phyloP scores from a whole-genome alignment of 768 basidiomycete species.

The Boletus reticuloceps region DNA sequence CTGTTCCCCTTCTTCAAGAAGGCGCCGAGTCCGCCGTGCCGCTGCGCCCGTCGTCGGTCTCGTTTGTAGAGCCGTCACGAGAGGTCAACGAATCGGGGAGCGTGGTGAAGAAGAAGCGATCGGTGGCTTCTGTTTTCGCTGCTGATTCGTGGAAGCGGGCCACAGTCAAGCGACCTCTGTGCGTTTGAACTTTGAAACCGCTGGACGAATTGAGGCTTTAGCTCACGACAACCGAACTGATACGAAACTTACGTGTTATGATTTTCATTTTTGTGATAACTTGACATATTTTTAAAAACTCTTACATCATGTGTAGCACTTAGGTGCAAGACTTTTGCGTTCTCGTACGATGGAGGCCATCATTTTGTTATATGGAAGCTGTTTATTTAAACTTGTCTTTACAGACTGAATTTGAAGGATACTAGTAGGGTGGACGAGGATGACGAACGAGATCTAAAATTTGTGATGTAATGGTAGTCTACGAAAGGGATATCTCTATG shows the following conservation, averaged over 20 bases:
- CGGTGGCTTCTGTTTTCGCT: constrained; percentile 4
- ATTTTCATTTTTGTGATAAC: neutral
- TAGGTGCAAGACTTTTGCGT: too few relatives aligned
- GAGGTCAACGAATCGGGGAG: neutral
- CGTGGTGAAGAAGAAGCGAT: constrained; percentile 3
- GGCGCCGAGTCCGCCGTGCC: neutral
- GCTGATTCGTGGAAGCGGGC: constrained; percentile 7
- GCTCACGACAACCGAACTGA: neutral
- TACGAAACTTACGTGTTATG: neutral
- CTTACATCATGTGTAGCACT: neutral
- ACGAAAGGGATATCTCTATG: neutral
- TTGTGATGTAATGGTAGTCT: neutral
- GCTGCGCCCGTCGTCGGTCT: neutral
- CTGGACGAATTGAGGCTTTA: neutral
- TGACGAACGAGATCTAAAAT: neutral
- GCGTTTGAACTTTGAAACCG: constrained; percentile 11
- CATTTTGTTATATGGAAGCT: too few relatives aligned
- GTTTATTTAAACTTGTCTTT: neutral
- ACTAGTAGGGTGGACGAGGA: too few relatives aligned
- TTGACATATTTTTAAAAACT: neutral
- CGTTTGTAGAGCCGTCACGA: neutral
- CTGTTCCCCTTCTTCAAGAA: constrained; percentile 13
- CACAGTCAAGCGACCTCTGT: constrained; percentile 18
- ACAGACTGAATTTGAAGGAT: neutral
- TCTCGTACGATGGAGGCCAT: too few relatives aligned